phyloP scores from a whole-genome alignment of 805 yeast genomes.

The Yarrowia phangngaensis region DNA sequence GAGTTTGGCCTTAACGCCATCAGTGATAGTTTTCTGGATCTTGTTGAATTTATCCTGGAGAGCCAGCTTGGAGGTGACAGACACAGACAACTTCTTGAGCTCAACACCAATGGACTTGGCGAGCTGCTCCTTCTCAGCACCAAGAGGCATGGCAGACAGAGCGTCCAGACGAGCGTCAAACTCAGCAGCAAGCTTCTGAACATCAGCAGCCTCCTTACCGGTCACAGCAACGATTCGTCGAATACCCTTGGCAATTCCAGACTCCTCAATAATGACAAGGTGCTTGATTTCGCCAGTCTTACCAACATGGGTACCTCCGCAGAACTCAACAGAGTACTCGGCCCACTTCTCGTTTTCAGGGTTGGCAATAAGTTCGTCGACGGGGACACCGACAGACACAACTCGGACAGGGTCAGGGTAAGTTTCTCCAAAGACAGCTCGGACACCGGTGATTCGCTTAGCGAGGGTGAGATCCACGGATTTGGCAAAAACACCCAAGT shows the following conservation, averaged over 20 bases:
- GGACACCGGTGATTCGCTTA: slow-evolving; percentile 70
- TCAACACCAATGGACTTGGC: slow-evolving; percentile 81
- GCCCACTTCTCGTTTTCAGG: slow-evolving; percentile 76
- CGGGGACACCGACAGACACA: slow-evolving; percentile 89
- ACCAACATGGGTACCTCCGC: slow-evolving; percentile 98
- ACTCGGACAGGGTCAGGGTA: slow-evolving; percentile 99
- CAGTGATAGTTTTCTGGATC: slow-evolving; percentile 82
- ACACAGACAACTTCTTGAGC: slow-evolving; percentile 75
- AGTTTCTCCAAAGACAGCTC: slow-evolving; percentile 98
- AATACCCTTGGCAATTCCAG: slow-evolving; percentile 97
- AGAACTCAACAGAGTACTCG: slow-evolving; percentile 81
- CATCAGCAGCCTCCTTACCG: slow-evolving; percentile 85
- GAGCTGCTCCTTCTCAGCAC: slow-evolving; percentile 72
- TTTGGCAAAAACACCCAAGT: slow-evolving; percentile 71
- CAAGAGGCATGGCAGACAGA: slow-evolving; percentile 62
- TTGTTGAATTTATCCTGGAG: slow-evolving; percentile 69
- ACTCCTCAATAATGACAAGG: slow-evolving; percentile 84
- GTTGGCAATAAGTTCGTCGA: slow-evolving; percentile 68
- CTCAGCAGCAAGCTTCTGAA: slow-evolving; percentile 76
- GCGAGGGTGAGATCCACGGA: slow-evolving; percentile 77
- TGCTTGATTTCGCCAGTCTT: slow-evolving; percentile 92
- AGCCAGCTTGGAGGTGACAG: slow-evolving; percentile 73
- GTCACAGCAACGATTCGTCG: slow-evolving; percentile 97
- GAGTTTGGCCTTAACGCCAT: slow-evolving; percentile 80
- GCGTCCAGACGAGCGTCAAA: slow-evolving; percentile 58